Conservation (phyloP, 108 stramenopile species). For the Pseudonitzschia pungens region DNA sequence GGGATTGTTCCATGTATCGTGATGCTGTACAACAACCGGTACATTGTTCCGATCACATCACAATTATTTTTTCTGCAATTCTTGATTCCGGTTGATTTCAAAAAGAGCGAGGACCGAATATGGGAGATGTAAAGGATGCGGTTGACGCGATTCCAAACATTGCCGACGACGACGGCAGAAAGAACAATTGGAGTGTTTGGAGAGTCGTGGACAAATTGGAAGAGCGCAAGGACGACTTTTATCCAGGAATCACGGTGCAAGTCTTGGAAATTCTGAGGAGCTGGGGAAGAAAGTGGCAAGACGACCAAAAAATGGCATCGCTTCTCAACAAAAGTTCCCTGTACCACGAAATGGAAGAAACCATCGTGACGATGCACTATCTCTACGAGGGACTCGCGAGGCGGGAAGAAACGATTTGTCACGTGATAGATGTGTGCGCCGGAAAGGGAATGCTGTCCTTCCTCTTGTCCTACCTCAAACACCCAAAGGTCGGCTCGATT, state of each 20-base stretch:
- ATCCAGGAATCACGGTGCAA: conserved; percentile 36
- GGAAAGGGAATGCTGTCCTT: conserved; percentile 73
- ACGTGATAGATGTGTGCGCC: conserved; percentile 58
- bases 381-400: conserved; percentile 15
- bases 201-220: conserved; percentile 23
- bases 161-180: neutral
- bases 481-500: conserved; percentile 38
- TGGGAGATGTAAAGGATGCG: neutral
- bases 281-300: conserved; percentile 42
- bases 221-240: conserved; percentile 19
- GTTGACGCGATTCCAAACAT: neutral
- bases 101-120: neutral
- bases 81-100: neutral
- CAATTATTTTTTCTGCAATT: neutral
- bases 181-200: conserved; percentile 33
- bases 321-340: conserved; percentile 54
- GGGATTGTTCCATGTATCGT: no score
- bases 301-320: conserved; percentile 40
- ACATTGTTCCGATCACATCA: no score
- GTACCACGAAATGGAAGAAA: conserved; percentile 63
- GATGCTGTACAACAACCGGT: no score
- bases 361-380: conserved; percentile 59
- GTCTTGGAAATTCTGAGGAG: conserved; percentile 40
- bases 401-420: conserved; percentile 29
- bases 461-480: conserved; percentile 52